A percentile compares a stretch with the other conserved stretches of the same genome.
phyloP scores from a whole-genome alignment of 192 early-diverging fungal species.

The Mortierella alpina region DNA sequence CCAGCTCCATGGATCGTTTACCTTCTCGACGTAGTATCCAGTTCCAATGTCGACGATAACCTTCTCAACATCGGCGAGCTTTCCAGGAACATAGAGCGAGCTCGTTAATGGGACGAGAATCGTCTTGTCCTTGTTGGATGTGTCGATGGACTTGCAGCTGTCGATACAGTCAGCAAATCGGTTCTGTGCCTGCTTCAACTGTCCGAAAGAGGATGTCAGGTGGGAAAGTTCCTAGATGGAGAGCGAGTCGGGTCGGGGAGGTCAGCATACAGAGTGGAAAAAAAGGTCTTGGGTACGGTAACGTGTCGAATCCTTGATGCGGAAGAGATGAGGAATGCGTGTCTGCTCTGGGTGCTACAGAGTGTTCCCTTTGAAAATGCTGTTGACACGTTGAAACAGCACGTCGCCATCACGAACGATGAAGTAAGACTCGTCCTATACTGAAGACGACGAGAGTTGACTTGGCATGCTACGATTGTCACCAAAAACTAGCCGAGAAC shows the following conservation, averaged over 20 bases:
- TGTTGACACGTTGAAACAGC: no score
- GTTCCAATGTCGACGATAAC: conserved; percentile 97
- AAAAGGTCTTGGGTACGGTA: background rate
- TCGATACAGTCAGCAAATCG: conserved; percentile 88
- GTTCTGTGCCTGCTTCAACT: conserved; percentile 88
- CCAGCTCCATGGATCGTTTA: conserved; percentile 32
- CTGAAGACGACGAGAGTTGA: no score
- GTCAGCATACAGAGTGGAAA: background rate
- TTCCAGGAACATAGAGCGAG: conserved; percentile 94
- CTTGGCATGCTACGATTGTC: background rate
- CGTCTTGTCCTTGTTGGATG: conserved; percentile 60
- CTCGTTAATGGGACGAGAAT: conserved; percentile 84
- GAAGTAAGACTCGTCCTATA: no score
- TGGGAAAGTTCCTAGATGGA: conserved; percentile 82
- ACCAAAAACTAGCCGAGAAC: background rate
- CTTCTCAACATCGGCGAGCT: conserved; percentile 80
- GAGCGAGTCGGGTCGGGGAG: background rate
- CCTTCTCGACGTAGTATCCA: conserved; percentile 96
- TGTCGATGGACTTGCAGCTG: conserved; percentile 71
- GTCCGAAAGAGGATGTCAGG: conserved; percentile 84
- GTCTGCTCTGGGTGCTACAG: no score
- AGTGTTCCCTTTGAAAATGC: no score
- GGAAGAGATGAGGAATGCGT: no score
- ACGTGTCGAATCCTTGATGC: background rate
- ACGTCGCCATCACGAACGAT: no score